These are phyloP conservation scores for Paradendryphiella salina DNA, from an alignment of 2,329 filamentous ascomycete genomes.

Conservation along the genomic window DNA sequence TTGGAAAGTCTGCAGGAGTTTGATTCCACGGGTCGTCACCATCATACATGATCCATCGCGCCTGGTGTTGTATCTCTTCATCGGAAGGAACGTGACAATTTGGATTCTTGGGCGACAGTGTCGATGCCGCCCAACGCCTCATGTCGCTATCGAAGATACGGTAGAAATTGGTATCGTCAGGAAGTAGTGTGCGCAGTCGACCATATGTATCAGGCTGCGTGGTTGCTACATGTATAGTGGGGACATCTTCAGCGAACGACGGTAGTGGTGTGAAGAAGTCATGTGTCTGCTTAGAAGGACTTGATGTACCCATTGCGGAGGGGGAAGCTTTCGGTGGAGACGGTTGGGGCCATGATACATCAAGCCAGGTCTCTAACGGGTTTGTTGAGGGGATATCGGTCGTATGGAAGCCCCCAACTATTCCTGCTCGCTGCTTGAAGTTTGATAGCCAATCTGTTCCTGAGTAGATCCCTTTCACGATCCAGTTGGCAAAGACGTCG, in stretches of 20 bases:
- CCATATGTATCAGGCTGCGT: conserved; percentile 8
- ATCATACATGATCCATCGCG: conserved; percentile 40
- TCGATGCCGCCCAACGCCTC: conserved; percentile 29
- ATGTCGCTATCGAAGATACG: conserved; percentile 26
- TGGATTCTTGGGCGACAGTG: conserved; percentile 29
- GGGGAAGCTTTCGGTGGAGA: neutral
- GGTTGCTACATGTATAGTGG: neutral
- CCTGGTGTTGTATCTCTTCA: conserved; percentile 40
- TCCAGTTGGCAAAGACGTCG: conserved; percentile 30
- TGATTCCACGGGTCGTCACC: conserved; percentile 46
- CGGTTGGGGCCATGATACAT: neutral
- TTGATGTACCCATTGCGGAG: neutral
- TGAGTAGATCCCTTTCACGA: conserved; percentile 26
- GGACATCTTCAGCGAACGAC: neutral
- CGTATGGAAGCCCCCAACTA: neutral
- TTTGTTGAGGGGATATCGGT: neutral
- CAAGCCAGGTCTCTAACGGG: neutral
- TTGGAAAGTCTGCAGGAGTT: conserved; percentile 41
- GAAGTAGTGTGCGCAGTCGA: conserved; percentile 11
- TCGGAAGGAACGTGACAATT: conserved; percentile 33
- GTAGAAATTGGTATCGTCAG: conserved; percentile 25
- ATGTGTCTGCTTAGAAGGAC: neutral
- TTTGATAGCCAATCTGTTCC: conserved; percentile 15
- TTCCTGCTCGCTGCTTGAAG: conserved; percentile 19
- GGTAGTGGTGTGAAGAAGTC: conserved; percentile 1